A percentile compares a stretch with the other conserved stretches of the same genome.
phyloP scores from a whole-genome alignment of 1,139 yeast genomes.

The Sugiyamaella castrensis region DNA sequence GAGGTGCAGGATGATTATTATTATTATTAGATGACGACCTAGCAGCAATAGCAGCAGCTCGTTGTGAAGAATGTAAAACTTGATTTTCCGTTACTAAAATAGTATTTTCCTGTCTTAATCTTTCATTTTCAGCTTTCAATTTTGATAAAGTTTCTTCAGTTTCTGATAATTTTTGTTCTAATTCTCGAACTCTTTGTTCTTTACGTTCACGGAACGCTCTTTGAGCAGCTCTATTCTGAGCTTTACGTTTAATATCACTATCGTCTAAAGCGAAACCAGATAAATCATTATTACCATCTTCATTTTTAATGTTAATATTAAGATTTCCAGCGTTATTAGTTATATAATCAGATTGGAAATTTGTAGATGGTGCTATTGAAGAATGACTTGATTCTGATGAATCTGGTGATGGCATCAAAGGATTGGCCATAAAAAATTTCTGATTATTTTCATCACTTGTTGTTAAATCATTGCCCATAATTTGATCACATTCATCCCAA shows the following conservation, averaged over 20 bases:
- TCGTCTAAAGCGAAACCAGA: constrained; percentile 39
- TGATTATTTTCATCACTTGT: background rate
- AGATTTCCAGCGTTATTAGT: background rate
- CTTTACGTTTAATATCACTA: constrained; percentile 57
- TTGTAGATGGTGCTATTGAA: constrained; percentile 1
- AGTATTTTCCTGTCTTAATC: constrained; percentile 51
- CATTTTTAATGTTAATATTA: constrained; percentile 1
- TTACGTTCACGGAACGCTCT: constrained; percentile 85
- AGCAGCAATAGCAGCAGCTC: background rate
- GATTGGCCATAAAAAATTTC: constrained; percentile 2
- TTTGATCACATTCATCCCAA: constrained; percentile 15
- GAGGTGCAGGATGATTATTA: constrained; percentile 5
- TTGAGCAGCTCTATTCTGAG: constrained; percentile 88
- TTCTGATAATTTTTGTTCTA: constrained; percentile 56
- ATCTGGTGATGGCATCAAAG: constrained; percentile 13
- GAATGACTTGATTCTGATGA: constrained; percentile 14
- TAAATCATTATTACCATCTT: constrained; percentile 15
- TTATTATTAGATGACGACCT: background rate
- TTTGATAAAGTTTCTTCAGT: constrained; percentile 59
- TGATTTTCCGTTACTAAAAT: constrained; percentile 60
- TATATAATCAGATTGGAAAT: background rate
- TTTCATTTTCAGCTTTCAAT: constrained; percentile 54
- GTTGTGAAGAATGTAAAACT: constrained; percentile 27
- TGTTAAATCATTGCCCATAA: background rate
- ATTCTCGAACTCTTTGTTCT: constrained; percentile 66